Evolutionary conservation across 768 basidiomycete genomes (phyloP).

Genomic region (Sutorius australiensis): DNA sequence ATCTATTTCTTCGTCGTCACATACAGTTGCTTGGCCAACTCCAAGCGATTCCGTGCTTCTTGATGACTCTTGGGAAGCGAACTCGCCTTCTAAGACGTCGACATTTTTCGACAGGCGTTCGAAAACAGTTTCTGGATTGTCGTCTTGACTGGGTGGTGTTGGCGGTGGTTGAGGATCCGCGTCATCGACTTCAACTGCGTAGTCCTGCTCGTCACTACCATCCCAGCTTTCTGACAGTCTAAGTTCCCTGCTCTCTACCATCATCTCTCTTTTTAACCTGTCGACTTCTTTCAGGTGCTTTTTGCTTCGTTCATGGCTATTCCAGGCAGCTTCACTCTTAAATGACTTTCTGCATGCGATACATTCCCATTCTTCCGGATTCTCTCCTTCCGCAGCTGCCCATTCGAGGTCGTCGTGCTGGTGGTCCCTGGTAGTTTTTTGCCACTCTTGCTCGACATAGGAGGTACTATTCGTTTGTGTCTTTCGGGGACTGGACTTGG

Average conservation of each 20-base stretch:
- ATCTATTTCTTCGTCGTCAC: not conserved
- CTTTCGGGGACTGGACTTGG: conserved; percentile 27
- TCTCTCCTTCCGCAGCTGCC: conserved; percentile 66
- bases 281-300: conserved; percentile 91
- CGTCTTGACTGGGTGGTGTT: conserved; percentile 9
- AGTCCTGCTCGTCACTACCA: conserved; percentile 18
- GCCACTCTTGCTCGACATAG: conserved; percentile 91
- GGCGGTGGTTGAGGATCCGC: conserved; percentile 10
- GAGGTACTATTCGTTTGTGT: conserved; percentile 26
- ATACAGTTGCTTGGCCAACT: not conserved
- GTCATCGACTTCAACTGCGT: conserved; percentile 10
- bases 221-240: conserved; percentile 41
- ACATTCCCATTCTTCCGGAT: conserved; percentile 87
- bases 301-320: conserved; percentile 93
- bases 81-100: conserved; percentile 7
- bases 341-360: conserved; percentile 92
- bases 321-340: conserved; percentile 89
- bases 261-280: conserved; percentile 72
- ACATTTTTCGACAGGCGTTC: not conserved
- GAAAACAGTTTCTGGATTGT: not conserved
- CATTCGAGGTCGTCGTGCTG: conserved; percentile 60
- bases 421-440: conserved; percentile 48
- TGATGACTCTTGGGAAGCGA: conserved; percentile 3
- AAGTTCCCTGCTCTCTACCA: conserved; percentile 64
- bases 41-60: conserved; percentile 3